Evolutionary conservation across 2,329 filamentous ascomycete genomes (phyloP), one percentile per base, ranked within the genome.

Genomic region (Fonsecaea pedrosoi): DNA sequence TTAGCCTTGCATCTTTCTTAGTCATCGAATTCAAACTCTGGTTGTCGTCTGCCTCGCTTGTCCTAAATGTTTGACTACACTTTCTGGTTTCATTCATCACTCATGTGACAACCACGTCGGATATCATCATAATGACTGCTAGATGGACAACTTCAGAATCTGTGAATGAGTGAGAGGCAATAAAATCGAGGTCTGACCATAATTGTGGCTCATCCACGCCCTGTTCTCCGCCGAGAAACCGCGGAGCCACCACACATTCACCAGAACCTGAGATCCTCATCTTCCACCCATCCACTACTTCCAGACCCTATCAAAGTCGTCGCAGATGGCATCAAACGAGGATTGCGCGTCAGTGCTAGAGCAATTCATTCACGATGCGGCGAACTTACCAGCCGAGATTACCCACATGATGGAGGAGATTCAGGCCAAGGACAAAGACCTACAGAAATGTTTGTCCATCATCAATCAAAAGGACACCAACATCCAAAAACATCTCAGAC

Each of bases 361-460:
- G 74, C 85, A 88, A 73, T 90, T 89, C 72, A 84, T 88, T 30
- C 87, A 90, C 73, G 87, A 90, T 82, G 86, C 84, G 54, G 81
- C 82, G 21, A 89, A 89, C 69, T 77, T 89, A 15, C 87, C 87
- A 0, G 86, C 86, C 1, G 87, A 90, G 73, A 86, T 90, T 56
- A 85, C 83, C 9, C 87, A 89, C 78, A 78, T 90, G 64, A 86
- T 89, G 76, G 87, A 90, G 73, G 87, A 90, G 73, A 87, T 89
- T 53, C 83, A 87, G 71, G 87, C 87, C 67, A 90, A 90, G 73
- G 87, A 90, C 71, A 82, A 83, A 64, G 81, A 83, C 57, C 86
- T 89, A 62, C 82, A 85, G 69, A 85, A 88, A 64, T 84, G 83
- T 72, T 81, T 82, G 54, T 77, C 81, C n/a, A 80, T 81, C 13